Conservation (phyloP, 352 stramenopile genomes). For the Globisporangium apiculatum region DNA sequence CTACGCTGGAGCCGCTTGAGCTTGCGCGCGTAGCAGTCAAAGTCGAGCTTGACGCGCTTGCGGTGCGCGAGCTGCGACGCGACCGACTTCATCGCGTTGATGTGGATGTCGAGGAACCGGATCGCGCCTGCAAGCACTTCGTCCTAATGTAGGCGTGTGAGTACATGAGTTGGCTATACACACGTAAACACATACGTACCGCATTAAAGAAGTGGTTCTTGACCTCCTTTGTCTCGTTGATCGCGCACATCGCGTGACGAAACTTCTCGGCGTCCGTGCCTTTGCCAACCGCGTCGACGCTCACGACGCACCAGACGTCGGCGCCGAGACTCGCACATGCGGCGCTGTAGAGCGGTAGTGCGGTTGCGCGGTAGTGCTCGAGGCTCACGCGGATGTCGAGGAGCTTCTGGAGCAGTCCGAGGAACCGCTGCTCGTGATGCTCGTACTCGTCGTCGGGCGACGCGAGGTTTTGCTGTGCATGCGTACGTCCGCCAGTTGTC, state of each 20-base stretch:
- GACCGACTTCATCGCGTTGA: slow-evolving; percentile 71
- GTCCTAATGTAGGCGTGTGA: slow-evolving; percentile 23
- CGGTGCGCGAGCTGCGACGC: slow-evolving; percentile 64
- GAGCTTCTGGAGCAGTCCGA: slow-evolving; percentile 57
- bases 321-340: slow-evolving; percentile 54
- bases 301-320: slow-evolving; percentile 71
- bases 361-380: slow-evolving; percentile 53
- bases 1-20: slow-evolving; percentile 24
- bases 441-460: slow-evolving; percentile 59
- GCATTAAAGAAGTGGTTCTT: slow-evolving; percentile 76
- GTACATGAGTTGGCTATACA: neutral
- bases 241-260: slow-evolving; percentile 59
- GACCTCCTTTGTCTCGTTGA: slow-evolving; percentile 70
- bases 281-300: slow-evolving; percentile 52
- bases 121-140: slow-evolving; percentile 50
- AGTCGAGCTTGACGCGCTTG: slow-evolving; percentile 65
- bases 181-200: slow-evolving; percentile 12
- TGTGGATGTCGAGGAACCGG: slow-evolving; percentile 65
- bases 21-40: slow-evolving; percentile 60
- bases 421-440: slow-evolving; percentile 64
- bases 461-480: slow-evolving; percentile 25
- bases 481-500: neutral
- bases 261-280: slow-evolving; percentile 65
- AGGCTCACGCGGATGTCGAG: slow-evolving; percentile 68
- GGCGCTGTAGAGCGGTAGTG: slow-evolving; percentile 54